These are phyloP conservation scores for Papilionanthe hybrid DNA, from an alignment of 116 monocot species.

Conservation along the genomic window DNA sequence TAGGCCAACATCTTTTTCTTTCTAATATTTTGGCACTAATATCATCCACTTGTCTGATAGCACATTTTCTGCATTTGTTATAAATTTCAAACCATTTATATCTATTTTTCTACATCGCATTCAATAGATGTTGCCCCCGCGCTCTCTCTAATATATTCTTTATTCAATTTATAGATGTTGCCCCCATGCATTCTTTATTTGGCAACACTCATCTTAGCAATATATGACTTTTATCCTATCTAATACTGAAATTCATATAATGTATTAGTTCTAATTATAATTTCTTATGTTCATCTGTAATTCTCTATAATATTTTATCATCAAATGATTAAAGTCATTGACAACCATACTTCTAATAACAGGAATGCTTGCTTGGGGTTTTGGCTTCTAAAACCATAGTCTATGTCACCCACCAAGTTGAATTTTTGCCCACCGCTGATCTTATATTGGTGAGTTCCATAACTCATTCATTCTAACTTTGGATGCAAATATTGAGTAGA, in stretches of 20 bases:
- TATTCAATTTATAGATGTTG: no score
- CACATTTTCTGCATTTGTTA: neutral
- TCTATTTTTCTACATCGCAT: neutral
- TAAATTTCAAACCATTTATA: neutral
- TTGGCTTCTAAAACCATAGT: slow-evolving; percentile 67
- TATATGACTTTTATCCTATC: neutral
- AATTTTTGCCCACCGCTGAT: slow-evolving; percentile 80
- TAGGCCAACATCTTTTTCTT: neutral
- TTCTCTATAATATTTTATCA: neutral
- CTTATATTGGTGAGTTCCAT: slow-evolving; percentile 59
- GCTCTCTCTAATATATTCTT: neutral
- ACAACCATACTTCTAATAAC: neutral
- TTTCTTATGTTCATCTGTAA: neutral
- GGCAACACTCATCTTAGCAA: neutral
- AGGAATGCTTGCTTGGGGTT: slow-evolving; percentile 68
- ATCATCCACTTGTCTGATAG: neutral
- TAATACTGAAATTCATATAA: neutral
- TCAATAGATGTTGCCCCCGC: neutral
- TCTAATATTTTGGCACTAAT: neutral
- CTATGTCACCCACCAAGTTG: slow-evolving; percentile 89
- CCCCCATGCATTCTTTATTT: neutral
- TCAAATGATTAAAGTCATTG: neutral
- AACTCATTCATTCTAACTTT: neutral
- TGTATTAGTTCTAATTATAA: neutral
- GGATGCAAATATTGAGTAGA: neutral